Evolutionary conservation across 164 flowering plant species (phyloP), one percentile per base, ranked within the genome.

Genomic region (Piper longum): DNA sequence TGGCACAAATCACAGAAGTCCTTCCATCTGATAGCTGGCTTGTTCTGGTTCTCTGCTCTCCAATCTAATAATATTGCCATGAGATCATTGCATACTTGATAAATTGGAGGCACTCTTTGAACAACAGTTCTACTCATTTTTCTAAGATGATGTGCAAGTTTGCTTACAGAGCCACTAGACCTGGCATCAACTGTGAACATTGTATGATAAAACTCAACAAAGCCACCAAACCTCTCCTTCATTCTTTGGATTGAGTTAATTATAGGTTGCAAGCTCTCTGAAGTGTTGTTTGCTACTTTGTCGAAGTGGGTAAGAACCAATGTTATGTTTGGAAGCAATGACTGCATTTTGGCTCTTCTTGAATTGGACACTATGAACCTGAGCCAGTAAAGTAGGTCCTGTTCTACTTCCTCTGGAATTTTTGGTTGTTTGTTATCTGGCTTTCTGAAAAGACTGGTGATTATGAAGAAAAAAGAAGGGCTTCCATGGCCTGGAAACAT

Each of bases 401-500:
- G 89, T 74, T 83, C 91, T 7, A 90, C 69, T 70, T 93, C 95
- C 16, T 55, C 57, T 1, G 90, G 62, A 16, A 66, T 76, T 72
- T 93, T 90, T 16, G 69, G 85, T 73, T 88, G 91, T 74, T 74
- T 75, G 67, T 88, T 90, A 76, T 61, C 81, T 1, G 96, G 89
- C 58, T 86, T 89, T 61, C 84, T 74, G 65, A 77, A 84, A 73
- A 90, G 71, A 71, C 93, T 90, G 67, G 82, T 75, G 62, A 85
- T 64, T 61, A 93, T 80, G 26, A 93, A 68, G 78, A 93, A 93
- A 72, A 78, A 74, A 2, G 91, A 84, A 8, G 97, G 86, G 73
- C 97, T 85, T 2, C 92, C 91, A 72, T 82, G 86, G 45, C 96
- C 96, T 3, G 99, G 99, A 74, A 90, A 90, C 92, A 93, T 84